Evolutionary conservation across 768 basidiomycete species (phyloP), one percentile per base, ranked within the genome.

Genomic region (Vararia minispora): DNA sequence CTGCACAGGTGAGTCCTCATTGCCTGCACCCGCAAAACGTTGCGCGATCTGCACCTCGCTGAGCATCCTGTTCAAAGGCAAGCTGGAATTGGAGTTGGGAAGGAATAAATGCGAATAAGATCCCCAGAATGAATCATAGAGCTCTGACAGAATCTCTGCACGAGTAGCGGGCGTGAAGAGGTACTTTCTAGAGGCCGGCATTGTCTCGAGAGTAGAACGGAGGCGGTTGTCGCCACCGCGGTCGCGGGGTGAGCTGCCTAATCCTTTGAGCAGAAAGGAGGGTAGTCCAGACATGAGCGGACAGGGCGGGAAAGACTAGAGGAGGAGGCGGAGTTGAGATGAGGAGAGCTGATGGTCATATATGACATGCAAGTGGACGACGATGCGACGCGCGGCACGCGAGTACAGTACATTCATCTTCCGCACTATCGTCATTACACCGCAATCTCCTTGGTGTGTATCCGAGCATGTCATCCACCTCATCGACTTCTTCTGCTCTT

Each of bases 101-200:
- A 88, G 64, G 58, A 90, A 90, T 33, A 81, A 63, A 42, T 79
- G 71, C 3, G 74, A 65, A 46, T 85, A 77, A 3, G 71, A 66
- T 1, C 84, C 86, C 79, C 85, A 86, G 62, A 90, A 83, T 3
- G 84, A 72, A 42, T 74, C 72, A 52, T 88, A 89, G 1, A 90
- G 69, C 49, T 83, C 85, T 18, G 74, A 69, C n/a, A 89, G 67
- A 20, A 88, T 81, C 56, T 87, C 82, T 35, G 80, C 76, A 33
- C 87, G 76, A 6, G 80, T 79, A 11, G 76, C 66, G 21, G 75
- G 71, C 0, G 78, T 79, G 54, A 86, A 87, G 3, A 72, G 68
- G 54, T 82, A 85, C 60, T 87, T 86, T 45, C 80, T 62, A 4
- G 80, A 76, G 28, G 74, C 76, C 3, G 85, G 81, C 77, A 87